These are phyloP conservation scores for Ceriops tagal DNA, from an alignment of 345 rosid genomes.

Conservation along the genomic window DNA sequence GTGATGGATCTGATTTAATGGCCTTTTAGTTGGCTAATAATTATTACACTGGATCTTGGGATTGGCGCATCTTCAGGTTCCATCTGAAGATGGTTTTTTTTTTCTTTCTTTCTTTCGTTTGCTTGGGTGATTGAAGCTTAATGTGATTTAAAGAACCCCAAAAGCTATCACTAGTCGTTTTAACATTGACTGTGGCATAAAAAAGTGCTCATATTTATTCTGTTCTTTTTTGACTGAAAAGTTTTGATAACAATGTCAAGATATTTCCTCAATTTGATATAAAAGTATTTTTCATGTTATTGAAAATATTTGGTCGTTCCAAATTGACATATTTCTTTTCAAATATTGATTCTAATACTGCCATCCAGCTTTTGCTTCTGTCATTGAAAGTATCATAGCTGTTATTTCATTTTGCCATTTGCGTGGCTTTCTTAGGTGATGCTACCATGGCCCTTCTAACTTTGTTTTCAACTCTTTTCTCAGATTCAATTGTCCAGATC, in stretches of 20 bases:
- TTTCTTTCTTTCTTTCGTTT: no score
- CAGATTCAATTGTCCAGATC: slow-evolving; percentile 21
- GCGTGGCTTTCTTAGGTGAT: background rate
- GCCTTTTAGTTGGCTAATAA: no score
- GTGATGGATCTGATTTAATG: no score
- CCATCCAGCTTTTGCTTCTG: background rate
- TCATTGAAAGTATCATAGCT: background rate
- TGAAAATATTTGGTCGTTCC: background rate
- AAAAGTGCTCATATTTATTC: background rate
- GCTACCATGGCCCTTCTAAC: background rate
- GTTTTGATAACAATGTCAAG: background rate
- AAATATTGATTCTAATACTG: no score
- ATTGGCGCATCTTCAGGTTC: no score
- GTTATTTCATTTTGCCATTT: background rate
- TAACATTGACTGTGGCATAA: background rate
- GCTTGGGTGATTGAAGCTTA: background rate
- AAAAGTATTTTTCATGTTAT: background rate
- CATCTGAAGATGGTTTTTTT: no score
- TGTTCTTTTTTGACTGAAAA: background rate
- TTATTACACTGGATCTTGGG: no score
- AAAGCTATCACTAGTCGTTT: background rate
- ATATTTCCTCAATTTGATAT: background rate
- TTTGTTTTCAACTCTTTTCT: slow-evolving; percentile 8
- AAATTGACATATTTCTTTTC: no score
- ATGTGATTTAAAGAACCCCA: background rate